A percentile compares a stretch with the other conserved stretches of the same genome.
Evolutionary conservation across 192 early-diverging fungal genomes (phyloP).

Genomic region (Coemansia sp.): DNA sequence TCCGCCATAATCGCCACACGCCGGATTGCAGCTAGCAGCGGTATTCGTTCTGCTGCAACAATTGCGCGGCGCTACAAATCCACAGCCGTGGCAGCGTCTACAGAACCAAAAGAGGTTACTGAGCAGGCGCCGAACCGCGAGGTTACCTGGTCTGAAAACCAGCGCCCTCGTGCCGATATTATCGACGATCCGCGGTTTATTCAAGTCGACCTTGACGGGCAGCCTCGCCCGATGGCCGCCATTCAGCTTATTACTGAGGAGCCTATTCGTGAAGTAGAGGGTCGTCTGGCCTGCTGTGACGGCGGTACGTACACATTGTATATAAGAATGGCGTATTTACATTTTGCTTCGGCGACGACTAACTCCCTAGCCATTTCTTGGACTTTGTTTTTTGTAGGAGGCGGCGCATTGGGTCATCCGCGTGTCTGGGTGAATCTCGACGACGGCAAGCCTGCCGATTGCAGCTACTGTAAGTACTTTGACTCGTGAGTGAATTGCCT

Average conservation of each 20-base stretch:
- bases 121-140: slow-evolving; percentile 77
- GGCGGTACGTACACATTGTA: slow-evolving; percentile 49
- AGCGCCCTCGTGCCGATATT: slow-evolving; percentile 68
- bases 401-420: slow-evolving; percentile 89
- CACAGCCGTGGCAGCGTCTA: slow-evolving; percentile 19
- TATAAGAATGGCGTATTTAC: background rate
- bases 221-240: slow-evolving; percentile 88
- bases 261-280: slow-evolving; percentile 75
- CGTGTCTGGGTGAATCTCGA: slow-evolving; percentile 91
- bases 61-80: slow-evolving; percentile 39
- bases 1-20: slow-evolving; percentile 9
- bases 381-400: slow-evolving; percentile 48
- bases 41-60: slow-evolving; percentile 3
- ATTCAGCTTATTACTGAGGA: slow-evolving; percentile 89
- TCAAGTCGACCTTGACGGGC: slow-evolving; percentile 74
- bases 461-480: slow-evolving; percentile 72
- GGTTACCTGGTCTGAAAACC: slow-evolving; percentile 73
- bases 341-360: background rate
- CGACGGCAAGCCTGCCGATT: slow-evolving; percentile 62
- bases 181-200: slow-evolving; percentile 83
- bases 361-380: background rate
- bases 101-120: slow-evolving; percentile 28
- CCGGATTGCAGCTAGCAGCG: slow-evolving; percentile 7
- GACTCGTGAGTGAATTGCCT: slow-evolving; percentile 54
- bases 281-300: slow-evolving; percentile 77